Base-by-base conservation (phyloP, 805 yeast species). In the Lipomyces lipofer region DNA sequence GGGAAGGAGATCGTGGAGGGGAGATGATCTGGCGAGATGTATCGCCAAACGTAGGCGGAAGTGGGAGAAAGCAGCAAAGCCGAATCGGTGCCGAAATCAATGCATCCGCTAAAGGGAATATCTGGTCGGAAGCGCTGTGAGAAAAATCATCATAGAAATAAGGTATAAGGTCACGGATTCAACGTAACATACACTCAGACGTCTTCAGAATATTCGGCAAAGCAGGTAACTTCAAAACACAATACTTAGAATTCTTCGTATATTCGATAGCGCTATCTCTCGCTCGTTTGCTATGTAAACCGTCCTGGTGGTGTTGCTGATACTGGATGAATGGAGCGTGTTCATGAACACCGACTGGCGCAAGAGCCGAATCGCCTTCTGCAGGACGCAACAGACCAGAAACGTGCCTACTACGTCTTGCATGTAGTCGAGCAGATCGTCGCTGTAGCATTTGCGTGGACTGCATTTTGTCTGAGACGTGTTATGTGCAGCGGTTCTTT, bases 1-100 rank as follows among this genome's bases (percentile, higher is more conserved):
- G 78, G 81, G 53, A 84, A 79, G 53, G 81, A 79, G 39, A 79
- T 72, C 1, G 84, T 77, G 12, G 78, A 67, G 0, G 94, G 89
- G 1, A 76, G 69, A 28, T 75, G 72, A 60, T 86, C 88, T 10
- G 79, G 78, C 0, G 89, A 78, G 50, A 75, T 73, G 65, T 84
- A 85, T 50, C 78, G 75, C 91, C 95, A 90, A 4, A 84, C 83
- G 63, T 79, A 76, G 19, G 85, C 75, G 32, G 80, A 73, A 22
- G 75, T 69, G n/a, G 73, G 75, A 13, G 80, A 75, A 3, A 80
- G 69, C 2, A 78, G 73, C 27, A 82, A 68, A 0, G 85, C 82
- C 64, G 73, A 78, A 36, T 72, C 73, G 9, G 84, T 74, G 15
- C 60, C 62, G 38, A 75, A 69, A 63, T 82, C 85, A 6, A 80